Conservation (phyloP, 1,139 yeast genomes). For the Geotrichum citri-aurantii region DNA sequence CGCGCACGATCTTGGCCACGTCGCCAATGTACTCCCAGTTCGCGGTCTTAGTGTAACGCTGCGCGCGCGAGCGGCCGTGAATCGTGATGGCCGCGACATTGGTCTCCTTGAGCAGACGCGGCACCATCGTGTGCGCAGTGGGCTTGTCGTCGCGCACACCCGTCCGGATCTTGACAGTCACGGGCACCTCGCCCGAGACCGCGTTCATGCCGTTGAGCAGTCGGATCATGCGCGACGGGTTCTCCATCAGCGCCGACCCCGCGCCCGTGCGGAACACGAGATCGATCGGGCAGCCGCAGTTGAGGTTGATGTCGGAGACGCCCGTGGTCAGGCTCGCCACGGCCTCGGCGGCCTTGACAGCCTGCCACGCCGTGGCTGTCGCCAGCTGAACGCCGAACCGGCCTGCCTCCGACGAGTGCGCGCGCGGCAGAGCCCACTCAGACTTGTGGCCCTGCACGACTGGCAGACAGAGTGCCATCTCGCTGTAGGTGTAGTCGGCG, state of each 20-base stretch:
- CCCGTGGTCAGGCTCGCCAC: conserved; percentile 50
- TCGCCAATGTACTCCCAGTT: conserved; percentile 87
- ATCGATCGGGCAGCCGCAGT: conserved; percentile 97
- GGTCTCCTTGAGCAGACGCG: conserved; percentile 64
- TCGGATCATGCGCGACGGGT: conserved; percentile 73
- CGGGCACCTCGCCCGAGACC: conserved; percentile 82
- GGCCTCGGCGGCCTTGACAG: conserved; percentile 83
- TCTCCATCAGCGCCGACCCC: conserved; percentile 90
- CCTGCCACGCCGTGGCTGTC: conserved; percentile 88
- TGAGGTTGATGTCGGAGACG: conserved; percentile 76
- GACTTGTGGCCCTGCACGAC: conserved; percentile 82
- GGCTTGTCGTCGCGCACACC: conserved; percentile 84
- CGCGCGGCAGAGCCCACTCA: conserved; percentile 97
- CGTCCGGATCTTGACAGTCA: conserved; percentile 85
- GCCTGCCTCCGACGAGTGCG: conserved; percentile 74
- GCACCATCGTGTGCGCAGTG: conserved; percentile 71
- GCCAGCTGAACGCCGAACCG: conserved; percentile 95
- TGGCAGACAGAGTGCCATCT: conserved; percentile 89
- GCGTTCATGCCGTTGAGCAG: conserved; percentile 85
- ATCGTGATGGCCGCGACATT: conserved; percentile 87
- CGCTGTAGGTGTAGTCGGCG: conserved; percentile 89
- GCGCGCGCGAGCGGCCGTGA: conserved; percentile 96
- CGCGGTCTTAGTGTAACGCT: conserved; percentile 83
- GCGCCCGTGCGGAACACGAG: conserved; percentile 88
- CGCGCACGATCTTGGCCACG: conserved; percentile 63